phyloP scores from a whole-genome alignment of 2,329 filamentous ascomycete species.

The Teratosphaeria gauchensis region DNA sequence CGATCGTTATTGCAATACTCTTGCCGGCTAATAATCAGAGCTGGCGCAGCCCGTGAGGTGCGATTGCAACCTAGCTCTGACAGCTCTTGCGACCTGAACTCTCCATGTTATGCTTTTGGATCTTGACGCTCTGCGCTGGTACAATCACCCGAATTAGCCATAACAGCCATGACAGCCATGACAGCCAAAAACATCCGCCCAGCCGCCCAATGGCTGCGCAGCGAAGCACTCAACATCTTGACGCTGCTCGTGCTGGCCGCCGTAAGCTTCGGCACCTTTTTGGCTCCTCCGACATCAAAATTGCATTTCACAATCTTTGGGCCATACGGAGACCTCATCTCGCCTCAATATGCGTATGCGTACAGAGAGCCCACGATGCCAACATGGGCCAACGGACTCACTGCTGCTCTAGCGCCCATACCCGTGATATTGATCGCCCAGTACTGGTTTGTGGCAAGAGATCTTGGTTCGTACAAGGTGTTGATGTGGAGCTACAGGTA shows the following conservation, averaged over 20 bases:
- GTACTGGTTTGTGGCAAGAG: constrained; percentile 28
- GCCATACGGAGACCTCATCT: constrained; percentile 56
- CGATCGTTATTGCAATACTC: not conserved
- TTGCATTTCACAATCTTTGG: constrained; percentile 63
- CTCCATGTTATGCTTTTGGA: not conserved
- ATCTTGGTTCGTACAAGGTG: constrained; percentile 16
- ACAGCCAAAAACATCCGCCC: not conserved
- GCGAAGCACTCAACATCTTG: not conserved
- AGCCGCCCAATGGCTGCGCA: not conserved
- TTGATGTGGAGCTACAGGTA: constrained; percentile 38
- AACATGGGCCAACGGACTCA: constrained; percentile 59
- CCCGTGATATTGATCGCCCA: constrained; percentile 55
- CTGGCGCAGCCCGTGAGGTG: not conserved
- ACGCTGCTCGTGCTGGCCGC: not conserved
- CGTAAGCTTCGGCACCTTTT: not conserved
- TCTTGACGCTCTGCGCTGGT: not conserved
- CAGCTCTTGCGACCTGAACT: not conserved
- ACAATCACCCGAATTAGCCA: not conserved
- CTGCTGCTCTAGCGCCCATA: constrained; percentile 57
- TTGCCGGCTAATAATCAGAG: not conserved
- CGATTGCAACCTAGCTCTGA: not conserved
- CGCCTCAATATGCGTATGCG: constrained; percentile 62
- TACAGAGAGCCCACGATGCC: constrained; percentile 61
- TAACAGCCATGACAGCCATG: not conserved
- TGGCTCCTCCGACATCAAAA: constrained; percentile 48